Base-by-base conservation (phyloP, 1,284 basidiomycete genomes). In the Boletus albobrunnescens region DNA sequence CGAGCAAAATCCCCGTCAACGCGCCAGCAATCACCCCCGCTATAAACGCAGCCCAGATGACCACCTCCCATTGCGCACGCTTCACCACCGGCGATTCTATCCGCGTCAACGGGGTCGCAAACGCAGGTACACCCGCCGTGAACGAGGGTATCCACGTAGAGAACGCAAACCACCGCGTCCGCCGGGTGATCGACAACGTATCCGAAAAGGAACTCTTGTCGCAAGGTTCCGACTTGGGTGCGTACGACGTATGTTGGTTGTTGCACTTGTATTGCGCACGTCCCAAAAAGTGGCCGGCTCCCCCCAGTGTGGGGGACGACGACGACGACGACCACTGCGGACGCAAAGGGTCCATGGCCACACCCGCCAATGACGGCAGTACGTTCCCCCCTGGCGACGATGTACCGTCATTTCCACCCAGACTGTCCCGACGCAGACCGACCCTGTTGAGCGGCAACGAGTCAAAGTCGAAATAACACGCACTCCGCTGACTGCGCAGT, bases 51-150 rank as follows among this genome's bases (percentile, higher is more conserved):
- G 75, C 74, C 26, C 75, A 57, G 36, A 79, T 63, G 16, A 79
- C 74, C 20, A 80, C 74, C 67, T 89, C 86, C 87, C 87, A 90
- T 57, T 90, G 87, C 5, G 80, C 84, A 12, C 87, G 74, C 44
- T 78, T 74, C 40, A 89, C 77, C 44, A 83, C 71, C n/a, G 84
- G 82, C 52, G 76, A 84, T 39, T 84, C 71, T 23, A 89, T 72
- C 35, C 72, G 74, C 36, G 87, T 88, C 44, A 89, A 67, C 23
- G 85, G 84, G 20, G 75, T 68, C 16, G 78, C 75, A 52, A 89
- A 88, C 47, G 82, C 81, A 2, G 85, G 85, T 7, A 87, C 65
- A 0, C 64, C 84, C 20, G 74, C 69, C 43, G 73, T 73, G 49
- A 82, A 64, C n/a, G 65, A 65, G 0, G 62, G 72, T 50, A 71